Percentiles rank a stretch among this genome's conserved stretches.
Conservation (phyloP, 2,329 filamentous ascomycete species). For the Bisporella sp. region DNA sequence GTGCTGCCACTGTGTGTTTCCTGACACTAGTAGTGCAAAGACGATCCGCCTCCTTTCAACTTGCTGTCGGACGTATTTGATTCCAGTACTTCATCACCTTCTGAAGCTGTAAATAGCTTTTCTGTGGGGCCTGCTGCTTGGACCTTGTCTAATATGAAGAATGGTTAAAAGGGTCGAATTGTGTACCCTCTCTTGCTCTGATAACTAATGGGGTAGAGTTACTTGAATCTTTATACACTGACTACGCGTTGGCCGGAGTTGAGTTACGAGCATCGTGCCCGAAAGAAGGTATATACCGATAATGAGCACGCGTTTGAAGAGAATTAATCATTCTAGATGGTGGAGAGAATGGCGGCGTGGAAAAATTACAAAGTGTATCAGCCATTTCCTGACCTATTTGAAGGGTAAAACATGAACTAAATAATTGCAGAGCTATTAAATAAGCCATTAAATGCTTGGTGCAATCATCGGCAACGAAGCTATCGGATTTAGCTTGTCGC, state of each 20-base stretch:
- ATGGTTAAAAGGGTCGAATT: no score
- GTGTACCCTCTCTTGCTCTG: no score
- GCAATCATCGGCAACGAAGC: constrained; percentile 12
- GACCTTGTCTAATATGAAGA: no score
- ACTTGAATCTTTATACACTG: not conserved
- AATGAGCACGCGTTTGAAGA: constrained; percentile 26
- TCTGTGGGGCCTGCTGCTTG: no score
- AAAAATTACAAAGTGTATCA: not conserved
- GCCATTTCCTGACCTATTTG: constrained; percentile 16
- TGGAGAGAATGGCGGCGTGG: not conserved
- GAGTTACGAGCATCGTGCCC: constrained; percentile 25
- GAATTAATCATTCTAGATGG: constrained; percentile 24
- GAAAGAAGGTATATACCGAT: constrained; percentile 26
- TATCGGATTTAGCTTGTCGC: constrained; percentile 19
- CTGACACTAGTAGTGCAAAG: no score
- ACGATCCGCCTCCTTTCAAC: no score
- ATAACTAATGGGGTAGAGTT: no score
- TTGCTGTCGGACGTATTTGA: no score
- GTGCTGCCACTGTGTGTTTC: no score
- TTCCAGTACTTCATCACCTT: no score
- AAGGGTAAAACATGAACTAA: constrained; percentile 26
- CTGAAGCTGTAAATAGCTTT: no score
- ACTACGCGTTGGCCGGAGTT: constrained; percentile 21
- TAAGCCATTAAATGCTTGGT: constrained; percentile 22
- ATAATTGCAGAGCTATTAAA: constrained; percentile 24